These are phyloP conservation scores for Violaceomyces palustris DNA, from an alignment of 1,284 basidiomycete genomes.

Conservation along the genomic window DNA sequence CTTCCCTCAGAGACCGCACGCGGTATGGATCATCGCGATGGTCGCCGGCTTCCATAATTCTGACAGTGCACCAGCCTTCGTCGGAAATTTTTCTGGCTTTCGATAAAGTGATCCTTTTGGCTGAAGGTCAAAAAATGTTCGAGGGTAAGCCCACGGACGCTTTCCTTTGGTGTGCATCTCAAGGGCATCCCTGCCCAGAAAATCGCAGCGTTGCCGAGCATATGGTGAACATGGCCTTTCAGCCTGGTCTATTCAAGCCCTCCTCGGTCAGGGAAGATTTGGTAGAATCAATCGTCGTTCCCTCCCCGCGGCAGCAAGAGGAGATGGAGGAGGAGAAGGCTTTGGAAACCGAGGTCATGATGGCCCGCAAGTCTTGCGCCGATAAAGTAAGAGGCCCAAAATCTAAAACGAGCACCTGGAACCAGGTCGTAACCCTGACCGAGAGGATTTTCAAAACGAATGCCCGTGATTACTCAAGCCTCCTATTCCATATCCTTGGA, in stretches of 20 bases:
- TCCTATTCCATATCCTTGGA: conserved; percentile 31
- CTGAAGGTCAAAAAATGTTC: conserved; percentile 24
- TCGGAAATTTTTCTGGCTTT: conserved; percentile 36
- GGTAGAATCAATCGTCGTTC: too few species aligned
- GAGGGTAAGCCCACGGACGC: conserved; percentile 30
- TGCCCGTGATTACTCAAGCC: background rate
- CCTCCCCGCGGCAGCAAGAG: too few species aligned
- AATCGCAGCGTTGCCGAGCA: conserved; percentile 42
- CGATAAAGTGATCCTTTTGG: conserved; percentile 32
- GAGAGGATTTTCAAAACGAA: too few species aligned
- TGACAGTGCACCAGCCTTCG: conserved; percentile 41
- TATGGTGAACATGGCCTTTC: conserved; percentile 26
- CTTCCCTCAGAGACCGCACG: conserved; percentile 24
- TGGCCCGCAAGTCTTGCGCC: too few species aligned
- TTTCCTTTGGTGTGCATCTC: conserved; percentile 24
- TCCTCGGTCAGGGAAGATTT: too few species aligned
- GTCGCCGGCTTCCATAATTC: conserved; percentile 26
- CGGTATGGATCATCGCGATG: background rate
- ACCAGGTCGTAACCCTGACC: too few species aligned
- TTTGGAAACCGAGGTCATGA: too few species aligned
- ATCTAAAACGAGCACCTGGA: too few species aligned
- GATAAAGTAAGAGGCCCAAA: too few species aligned
- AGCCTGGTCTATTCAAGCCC: too few species aligned
- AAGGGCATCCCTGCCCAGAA: conserved; percentile 24
- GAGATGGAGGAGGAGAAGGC: too few species aligned